phyloP scores from a whole-genome alignment of 441 rosid species.

The Corymbia calophylla region DNA sequence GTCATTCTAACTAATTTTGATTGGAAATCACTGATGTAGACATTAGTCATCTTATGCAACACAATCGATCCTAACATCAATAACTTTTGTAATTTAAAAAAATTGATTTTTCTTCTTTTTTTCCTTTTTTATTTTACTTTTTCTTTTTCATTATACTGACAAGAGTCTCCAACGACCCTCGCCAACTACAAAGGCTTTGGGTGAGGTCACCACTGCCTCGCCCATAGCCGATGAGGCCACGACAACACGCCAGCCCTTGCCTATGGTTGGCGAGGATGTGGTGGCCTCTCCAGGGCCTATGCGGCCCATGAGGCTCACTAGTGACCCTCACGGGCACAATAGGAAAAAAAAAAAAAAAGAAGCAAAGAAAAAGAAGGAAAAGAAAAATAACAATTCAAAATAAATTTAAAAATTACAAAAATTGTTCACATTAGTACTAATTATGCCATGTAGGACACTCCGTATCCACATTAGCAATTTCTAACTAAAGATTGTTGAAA shows the following conservation, averaged over 20 bases:
- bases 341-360: not conserved
- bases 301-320: too few relatives aligned
- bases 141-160: too few relatives aligned
- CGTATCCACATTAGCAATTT: too few relatives aligned
- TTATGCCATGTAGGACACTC: not conserved
- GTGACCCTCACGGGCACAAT: not conserved
- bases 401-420: too few relatives aligned
- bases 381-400: not conserved
- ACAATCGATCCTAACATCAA: fast-evolving
- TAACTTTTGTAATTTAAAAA: too few relatives aligned
- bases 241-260: not conserved
- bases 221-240: not conserved
- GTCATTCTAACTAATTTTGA: not conserved
- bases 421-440: fast-evolving
- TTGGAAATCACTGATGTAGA: too few relatives aligned
- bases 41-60: fast-evolving
- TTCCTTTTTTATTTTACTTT: too few relatives aligned
- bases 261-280: not conserved
- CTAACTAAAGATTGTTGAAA: too few relatives aligned
- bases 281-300: not conserved
- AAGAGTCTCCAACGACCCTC: not conserved
- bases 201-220: not conserved
- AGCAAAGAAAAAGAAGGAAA: not conserved
- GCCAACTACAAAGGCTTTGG: fast-evolving
- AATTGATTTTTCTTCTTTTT: not conserved